Percentiles rank a stretch among this genome's conserved stretches.
These are phyloP conservation scores for Candida tropicalis DNA, from an alignment of 1,139 yeast genomes.

Conservation along the genomic window DNA sequence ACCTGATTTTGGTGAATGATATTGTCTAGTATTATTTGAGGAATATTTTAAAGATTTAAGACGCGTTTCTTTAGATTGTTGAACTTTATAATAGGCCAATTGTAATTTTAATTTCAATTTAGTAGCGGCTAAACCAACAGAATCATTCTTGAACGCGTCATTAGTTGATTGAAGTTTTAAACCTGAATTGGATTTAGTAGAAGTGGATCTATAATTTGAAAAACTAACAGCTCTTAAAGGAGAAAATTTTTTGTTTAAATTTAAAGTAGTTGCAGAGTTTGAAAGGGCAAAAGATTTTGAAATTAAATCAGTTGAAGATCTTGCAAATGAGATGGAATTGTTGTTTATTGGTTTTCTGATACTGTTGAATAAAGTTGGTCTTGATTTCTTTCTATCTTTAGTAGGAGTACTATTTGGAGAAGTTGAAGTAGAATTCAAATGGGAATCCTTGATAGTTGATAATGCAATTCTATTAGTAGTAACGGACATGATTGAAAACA, in stretches of 20 bases:
- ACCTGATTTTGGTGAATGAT: background rate
- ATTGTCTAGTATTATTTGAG: background rate
- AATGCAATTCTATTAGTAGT: slow-evolving; percentile 36
- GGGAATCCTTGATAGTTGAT: slow-evolving; percentile 38
- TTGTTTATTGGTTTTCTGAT: background rate
- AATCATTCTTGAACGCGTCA: slow-evolving; percentile 21
- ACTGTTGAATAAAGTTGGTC: slow-evolving; percentile 8
- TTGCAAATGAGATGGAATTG: slow-evolving; percentile 6
- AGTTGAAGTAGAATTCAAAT: slow-evolving; percentile 28
- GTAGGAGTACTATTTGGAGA: slow-evolving; percentile 5
- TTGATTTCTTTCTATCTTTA: slow-evolving; percentile 10
- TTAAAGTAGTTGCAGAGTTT: slow-evolving; percentile 15
- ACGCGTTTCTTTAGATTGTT: slow-evolving; percentile 19
- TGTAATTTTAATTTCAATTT: slow-evolving; percentile 71
- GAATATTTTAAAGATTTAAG: slow-evolving; percentile 7
- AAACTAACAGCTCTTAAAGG: slow-evolving; percentile 23
- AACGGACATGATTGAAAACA: slow-evolving; percentile 14
- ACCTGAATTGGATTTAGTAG: slow-evolving; percentile 5
- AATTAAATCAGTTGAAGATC: slow-evolving; percentile 11
- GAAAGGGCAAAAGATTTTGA: slow-evolving; percentile 17
- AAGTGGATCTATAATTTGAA: slow-evolving; percentile 26
- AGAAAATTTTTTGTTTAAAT: slow-evolving; percentile 12
- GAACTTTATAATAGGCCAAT: slow-evolving; percentile 77
- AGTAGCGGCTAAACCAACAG: slow-evolving; percentile 53
- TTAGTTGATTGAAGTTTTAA: slow-evolving; percentile 9